Conservation (phyloP, 2,329 filamentous ascomycete genomes). For the Lojkania enalia region DNA sequence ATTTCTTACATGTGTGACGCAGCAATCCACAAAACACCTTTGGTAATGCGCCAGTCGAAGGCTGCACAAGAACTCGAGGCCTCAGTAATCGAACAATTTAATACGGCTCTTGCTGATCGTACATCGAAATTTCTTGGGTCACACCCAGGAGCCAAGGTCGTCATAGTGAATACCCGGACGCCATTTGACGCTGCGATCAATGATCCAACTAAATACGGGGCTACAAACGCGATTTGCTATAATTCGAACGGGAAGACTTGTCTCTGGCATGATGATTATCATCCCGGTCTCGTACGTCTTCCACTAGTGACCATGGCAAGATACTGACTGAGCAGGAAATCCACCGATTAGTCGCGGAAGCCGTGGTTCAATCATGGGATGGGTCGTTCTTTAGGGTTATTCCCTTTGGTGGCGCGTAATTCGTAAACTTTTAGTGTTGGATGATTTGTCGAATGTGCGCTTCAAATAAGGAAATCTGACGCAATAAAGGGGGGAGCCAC, state of each 20-base stretch:
- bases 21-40: slow-evolving; percentile 19
- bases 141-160: slow-evolving; percentile 40
- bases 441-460: too few relatives aligned
- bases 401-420: too few relatives aligned
- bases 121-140: slow-evolving; percentile 38
- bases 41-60: slow-evolving; percentile 17
- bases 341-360: slow-evolving; percentile 15
- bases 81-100: slow-evolving; percentile 46
- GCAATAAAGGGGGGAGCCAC: too few relatives aligned
- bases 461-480: too few relatives aligned
- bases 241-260: slow-evolving; percentile 50
- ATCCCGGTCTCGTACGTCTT: slow-evolving; percentile 15
- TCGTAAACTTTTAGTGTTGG: too few relatives aligned
- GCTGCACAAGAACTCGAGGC: slow-evolving; percentile 36
- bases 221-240: slow-evolving; percentile 49
- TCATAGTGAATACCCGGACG: slow-evolving; percentile 47
- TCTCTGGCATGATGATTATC: slow-evolving; percentile 49
- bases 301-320: slow-evolving; percentile 2
- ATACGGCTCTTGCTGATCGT: slow-evolving; percentile 35
- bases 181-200: slow-evolving; percentile 51
- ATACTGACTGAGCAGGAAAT: slow-evolving; percentile 12
- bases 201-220: slow-evolving; percentile 48
- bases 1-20: too few relatives aligned
- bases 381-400: slow-evolving; percentile 12
- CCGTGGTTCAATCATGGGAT: slow-evolving; percentile 9